Base-by-base conservation (phyloP, 805 yeast genomes). In the Hyphopichia homilentoma region DNA sequence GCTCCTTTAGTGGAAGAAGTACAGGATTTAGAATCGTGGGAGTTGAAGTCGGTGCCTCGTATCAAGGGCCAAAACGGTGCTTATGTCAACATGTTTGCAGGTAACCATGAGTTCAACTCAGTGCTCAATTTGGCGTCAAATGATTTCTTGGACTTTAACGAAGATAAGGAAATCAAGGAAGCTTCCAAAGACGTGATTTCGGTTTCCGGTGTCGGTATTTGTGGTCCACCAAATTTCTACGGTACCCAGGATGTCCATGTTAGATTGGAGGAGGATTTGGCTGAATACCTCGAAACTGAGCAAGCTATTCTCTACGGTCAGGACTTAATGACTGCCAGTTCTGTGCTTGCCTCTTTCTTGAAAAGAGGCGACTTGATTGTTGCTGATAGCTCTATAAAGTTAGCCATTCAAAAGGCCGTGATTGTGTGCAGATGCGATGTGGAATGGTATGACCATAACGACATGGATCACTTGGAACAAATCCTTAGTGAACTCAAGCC, bases 161-260 rank as follows among this genome's bases (percentile, higher is more conserved):
- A 59, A 21, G 60, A 73, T 44, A 57, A 59, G 14, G 53, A 41
- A 11, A 66, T 87, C 24, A 64, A 65, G 32, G 56, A 66, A 14
- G 72, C 67, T 8, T 87, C 88, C 4, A 70, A 75, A 32, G 54
- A 65, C 19, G 69, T 77, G 15, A 78, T 93, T 39, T 66, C 68
- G 29, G 68, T 69, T 36, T 78, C 83, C 38, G 98, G 98, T 54
- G 97, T 93, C 32, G 98, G 98, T 43, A 90, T 97, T 1, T 93
- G 98, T 68, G 96, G 97, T 25, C 97, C 98, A 4, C 95, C 97
- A 26, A 95, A 95, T 35, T 93, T 93, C 50, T 93, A 89, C 57
- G 98, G 98, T 40, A 84, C 88, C 39, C 96, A 88, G 59, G 96
- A 88, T 53, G 87, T 81, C 27, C 98, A 93, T 53, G 80, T 79